phyloP scores from a whole-genome alignment of 2,329 filamentous ascomycete genomes.

The Exserohilum rostratum region DNA sequence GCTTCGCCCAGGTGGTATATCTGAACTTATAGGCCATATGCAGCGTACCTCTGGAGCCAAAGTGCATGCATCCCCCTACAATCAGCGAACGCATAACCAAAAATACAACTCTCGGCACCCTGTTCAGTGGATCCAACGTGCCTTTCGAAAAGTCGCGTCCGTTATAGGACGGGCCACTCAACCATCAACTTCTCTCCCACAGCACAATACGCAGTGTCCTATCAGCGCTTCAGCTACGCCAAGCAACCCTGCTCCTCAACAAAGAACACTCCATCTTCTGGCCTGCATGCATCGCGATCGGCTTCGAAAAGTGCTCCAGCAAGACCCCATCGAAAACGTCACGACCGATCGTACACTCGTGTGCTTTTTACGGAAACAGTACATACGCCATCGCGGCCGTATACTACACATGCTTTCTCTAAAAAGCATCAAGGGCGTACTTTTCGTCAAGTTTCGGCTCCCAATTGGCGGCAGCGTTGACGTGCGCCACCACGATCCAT shows the following conservation, averaged over 20 bases:
- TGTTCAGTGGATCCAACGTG: conserved; percentile 8
- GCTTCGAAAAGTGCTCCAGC: conserved; percentile 18
- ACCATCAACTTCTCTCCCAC: conserved; percentile 6
- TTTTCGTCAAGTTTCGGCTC: conserved; percentile 29
- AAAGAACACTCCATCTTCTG: conserved; percentile 23
- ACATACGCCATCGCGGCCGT: conserved; percentile 12
- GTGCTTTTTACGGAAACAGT: conserved; percentile 22
- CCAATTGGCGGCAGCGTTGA: conserved; percentile 28
- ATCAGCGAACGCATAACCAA: conserved; percentile 1
- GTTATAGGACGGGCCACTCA: not conserved
- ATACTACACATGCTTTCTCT: conserved; percentile 17
- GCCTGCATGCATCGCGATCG: conserved; percentile 25
- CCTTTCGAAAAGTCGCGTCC: not conserved
- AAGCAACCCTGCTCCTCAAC: not conserved
- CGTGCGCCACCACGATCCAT: conserved; percentile 23
- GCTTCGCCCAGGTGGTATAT: conserved; percentile 15
- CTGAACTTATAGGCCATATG: conserved; percentile 11
- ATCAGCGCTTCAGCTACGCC: not conserved
- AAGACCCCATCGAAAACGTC: conserved; percentile 24
- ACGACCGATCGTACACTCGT: conserved; percentile 27
- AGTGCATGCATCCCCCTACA: conserved; percentile 3
- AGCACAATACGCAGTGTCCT: conserved; percentile 10
- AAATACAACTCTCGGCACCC: conserved; percentile 9
- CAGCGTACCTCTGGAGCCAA: conserved; percentile 10
- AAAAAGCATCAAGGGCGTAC: conserved; percentile 25